Evolutionary conservation across 73 alveolate genomes (phyloP).

Genomic region (Stentor roeselii): DNA sequence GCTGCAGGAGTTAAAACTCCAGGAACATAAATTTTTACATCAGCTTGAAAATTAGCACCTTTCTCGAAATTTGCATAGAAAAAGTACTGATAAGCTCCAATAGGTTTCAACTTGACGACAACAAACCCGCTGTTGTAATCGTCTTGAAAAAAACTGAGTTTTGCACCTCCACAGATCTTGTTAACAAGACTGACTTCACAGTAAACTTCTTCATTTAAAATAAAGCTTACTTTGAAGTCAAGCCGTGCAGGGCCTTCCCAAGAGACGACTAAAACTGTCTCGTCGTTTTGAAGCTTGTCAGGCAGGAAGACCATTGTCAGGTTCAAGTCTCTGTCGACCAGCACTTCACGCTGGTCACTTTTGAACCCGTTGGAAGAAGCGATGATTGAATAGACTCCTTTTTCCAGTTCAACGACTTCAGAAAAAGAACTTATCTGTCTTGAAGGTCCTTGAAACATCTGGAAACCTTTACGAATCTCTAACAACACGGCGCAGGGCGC

Average conservation of each 20-base stretch:
- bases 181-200: neutral
- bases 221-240: neutral
- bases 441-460: neutral
- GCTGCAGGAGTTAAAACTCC: neutral
- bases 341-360: neutral
- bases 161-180: neutral
- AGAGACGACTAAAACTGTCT: too few species aligned
- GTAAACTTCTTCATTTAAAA: neutral
- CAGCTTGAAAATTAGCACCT: neutral
- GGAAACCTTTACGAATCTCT: neutral
- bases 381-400: neutral
- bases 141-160: neutral
- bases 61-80: neutral
- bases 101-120: neutral
- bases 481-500: neutral
- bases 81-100: neutral
- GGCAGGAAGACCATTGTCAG: neutral
- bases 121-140: neutral
- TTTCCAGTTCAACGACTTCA: neutral
- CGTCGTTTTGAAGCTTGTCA: neutral
- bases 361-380: neutral
- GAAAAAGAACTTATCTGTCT: neutral
- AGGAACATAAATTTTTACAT: too few species aligned
- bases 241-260: neutral
- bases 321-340: neutral